Evolutionary conservation across 768 basidiomycete genomes (phyloP).

Genomic region (Royoungia palumana): DNA sequence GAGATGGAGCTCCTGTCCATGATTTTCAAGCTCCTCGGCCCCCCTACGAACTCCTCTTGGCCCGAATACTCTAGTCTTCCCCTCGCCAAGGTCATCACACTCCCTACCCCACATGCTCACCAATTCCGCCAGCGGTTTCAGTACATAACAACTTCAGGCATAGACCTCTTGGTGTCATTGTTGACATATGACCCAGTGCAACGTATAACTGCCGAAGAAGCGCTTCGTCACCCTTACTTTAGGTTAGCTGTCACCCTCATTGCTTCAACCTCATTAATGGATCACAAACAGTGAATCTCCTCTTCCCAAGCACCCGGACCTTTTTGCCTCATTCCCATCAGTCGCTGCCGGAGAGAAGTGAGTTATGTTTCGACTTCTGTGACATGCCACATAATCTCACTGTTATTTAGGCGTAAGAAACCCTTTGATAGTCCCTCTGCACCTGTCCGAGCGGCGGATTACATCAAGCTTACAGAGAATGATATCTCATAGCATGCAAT

Average conservation of each 20-base stretch:
- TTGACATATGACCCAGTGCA: slow-evolving; percentile 86
- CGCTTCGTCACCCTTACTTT: slow-evolving; percentile 89
- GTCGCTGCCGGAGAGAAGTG: slow-evolving; percentile 95
- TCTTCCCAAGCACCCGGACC: slow-evolving; percentile 90
- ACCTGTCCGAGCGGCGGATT: slow-evolving; percentile 66
- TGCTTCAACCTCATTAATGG: background rate
- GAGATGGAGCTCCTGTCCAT: slow-evolving; percentile 90
- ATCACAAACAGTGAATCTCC: slow-evolving; percentile 72
- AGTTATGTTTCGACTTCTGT: slow-evolving; percentile 17
- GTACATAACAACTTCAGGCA: slow-evolving; percentile 76
- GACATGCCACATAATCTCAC: slow-evolving; percentile 5
- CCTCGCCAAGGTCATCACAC: slow-evolving; percentile 70
- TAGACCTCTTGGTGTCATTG: slow-evolving; percentile 78
- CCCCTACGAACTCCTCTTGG: slow-evolving; percentile 87
- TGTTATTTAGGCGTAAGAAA: slow-evolving; percentile 59
- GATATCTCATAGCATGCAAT: slow-evolving; percentile 37
- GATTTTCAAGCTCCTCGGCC: slow-evolving; percentile 94
- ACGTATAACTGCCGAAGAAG: slow-evolving; percentile 87
- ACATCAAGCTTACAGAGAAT: slow-evolving; percentile 63
- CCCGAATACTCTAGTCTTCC: slow-evolving; percentile 79
- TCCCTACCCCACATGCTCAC: slow-evolving; percentile 70
- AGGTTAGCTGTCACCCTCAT: slow-evolving; percentile 41
- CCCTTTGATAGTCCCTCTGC: slow-evolving; percentile 79
- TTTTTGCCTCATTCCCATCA: slow-evolving; percentile 95
- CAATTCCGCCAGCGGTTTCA: slow-evolving; percentile 85